Evolutionary conservation across 345 rosid species (phyloP), one percentile per base, ranked within the genome.

Genomic region (Linum trigynum): DNA sequence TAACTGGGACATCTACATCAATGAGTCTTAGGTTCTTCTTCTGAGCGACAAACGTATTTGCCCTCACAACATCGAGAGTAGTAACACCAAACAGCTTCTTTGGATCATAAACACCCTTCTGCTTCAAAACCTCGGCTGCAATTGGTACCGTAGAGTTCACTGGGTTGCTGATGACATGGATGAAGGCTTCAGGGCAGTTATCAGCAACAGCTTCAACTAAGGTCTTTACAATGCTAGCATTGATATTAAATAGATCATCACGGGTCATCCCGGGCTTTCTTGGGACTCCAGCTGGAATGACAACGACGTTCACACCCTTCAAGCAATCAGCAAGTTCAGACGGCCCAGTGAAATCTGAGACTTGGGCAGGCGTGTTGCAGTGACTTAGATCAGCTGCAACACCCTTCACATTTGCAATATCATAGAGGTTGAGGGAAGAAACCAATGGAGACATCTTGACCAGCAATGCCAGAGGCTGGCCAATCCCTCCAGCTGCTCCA

Each of bases 181-280:
- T 84, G 76, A 92, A 88, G 6, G 98, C 97, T 53, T 84, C 82
- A 4, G 96, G 98, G 75, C 90, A 84, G 75, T 86, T 85, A 66
- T 90, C 97, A 58, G 97, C 98, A 9, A 86, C 94, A 50, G 91
- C 97, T 48, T 86, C 97, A 6, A 92, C 83, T 70, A 90, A 80
- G 40, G 68, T 73, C 77, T 83, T 90, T n/a, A 90, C 96, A 0
- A 92, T 92, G 68, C 67, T 76, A 39, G 94, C 98, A 62, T 92
- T 92, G 84, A 92, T 90, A 77, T 86, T 88, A 79, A 92, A 92
- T 61, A 92, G 92, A 71, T 92, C 97, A 61, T 88, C 97, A 16
- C 98, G 96, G 57, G 91, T 92, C 98, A 90, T 92, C 16, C 98
- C 98, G 0, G 96, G 98, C 81, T 88, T 92, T 39, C 96, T 80